These are phyloP conservation scores for Aspergillus fumigatus DNA, from an alignment of 2,329 filamentous ascomycete genomes.

Conservation along the genomic window DNA sequence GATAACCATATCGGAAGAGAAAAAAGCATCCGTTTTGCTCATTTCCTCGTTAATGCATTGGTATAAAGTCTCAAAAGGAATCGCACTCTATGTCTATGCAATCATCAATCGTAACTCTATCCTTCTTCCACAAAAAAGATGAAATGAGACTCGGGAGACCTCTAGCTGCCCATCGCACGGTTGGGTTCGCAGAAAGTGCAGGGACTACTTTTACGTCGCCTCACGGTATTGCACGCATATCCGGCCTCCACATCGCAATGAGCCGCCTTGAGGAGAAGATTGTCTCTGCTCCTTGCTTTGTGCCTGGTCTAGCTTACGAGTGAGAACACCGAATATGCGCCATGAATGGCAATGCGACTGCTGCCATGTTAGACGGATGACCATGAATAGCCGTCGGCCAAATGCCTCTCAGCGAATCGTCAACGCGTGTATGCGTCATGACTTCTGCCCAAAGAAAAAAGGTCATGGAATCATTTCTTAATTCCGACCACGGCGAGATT, in stretches of 20 bases:
- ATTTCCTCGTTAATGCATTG: neutral
- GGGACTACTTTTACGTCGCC: neutral
- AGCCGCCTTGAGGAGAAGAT: neutral
- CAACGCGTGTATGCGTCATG: neutral
- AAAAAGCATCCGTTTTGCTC: neutral
- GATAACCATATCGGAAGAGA: neutral
- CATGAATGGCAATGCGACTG: too few relatives aligned
- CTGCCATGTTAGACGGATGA: too few relatives aligned
- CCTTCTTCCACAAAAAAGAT: neutral
- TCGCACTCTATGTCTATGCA: neutral
- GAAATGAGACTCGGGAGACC: neutral
- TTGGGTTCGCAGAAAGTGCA: neutral
- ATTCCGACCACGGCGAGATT: constrained; percentile 92
- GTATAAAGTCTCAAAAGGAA: neutral
- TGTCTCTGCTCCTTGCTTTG: too few relatives aligned
- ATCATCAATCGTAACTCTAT: neutral
- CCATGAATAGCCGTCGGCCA: too few relatives aligned
- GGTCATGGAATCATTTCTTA: constrained; percentile 52
- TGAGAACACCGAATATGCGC: neutral
- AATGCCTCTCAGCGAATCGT: neutral
- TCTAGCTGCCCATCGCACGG: neutral
- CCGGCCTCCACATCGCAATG: too few relatives aligned
- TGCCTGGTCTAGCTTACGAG: neutral
- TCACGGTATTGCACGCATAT: neutral
- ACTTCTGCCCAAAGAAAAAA: neutral